These are phyloP conservation scores for Aspergillus clavatus DNA, from an alignment of 2,329 filamentous ascomycete species.

Conservation along the genomic window DNA sequence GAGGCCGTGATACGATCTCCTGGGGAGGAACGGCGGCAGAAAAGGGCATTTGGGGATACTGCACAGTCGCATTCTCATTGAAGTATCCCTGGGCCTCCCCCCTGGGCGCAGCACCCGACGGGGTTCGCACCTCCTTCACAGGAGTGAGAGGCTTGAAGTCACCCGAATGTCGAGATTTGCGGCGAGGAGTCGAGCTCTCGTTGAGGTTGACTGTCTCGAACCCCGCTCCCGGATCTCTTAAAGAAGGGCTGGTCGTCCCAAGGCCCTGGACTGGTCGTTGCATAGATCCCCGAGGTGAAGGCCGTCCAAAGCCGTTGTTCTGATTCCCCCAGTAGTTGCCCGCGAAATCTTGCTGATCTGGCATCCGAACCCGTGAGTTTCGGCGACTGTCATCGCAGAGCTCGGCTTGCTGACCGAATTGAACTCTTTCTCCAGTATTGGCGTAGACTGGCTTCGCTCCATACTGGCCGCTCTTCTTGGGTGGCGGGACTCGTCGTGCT, in stretches of 20 bases:
- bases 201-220: constrained; percentile 26
- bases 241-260: constrained; percentile 5
- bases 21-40: constrained; percentile 20
- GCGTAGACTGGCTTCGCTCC: constrained; percentile 12
- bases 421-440: constrained; percentile 8
- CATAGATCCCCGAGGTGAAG: constrained; percentile 12
- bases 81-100: constrained; percentile 2
- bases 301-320: constrained; percentile 5
- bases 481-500: constrained; percentile 11
- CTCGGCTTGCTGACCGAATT: constrained; percentile 5
- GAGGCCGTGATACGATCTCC: constrained; percentile 30
- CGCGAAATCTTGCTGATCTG: constrained; percentile 13
- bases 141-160: constrained; percentile 19
- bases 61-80: constrained; percentile 7
- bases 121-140: constrained; percentile 19
- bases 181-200: constrained; percentile 17
- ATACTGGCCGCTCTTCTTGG: constrained; percentile 7
- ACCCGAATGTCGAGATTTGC: constrained; percentile 18
- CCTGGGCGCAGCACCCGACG: constrained; percentile 8
- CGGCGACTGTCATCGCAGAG: constrained; percentile 3
- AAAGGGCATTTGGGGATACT: constrained; percentile 18
- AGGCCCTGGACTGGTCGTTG: constrained; percentile 7
- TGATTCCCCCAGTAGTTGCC: constrained; percentile 13
- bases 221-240: constrained; percentile 11
- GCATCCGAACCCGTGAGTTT: background rate